Conservation (phyloP, 441 rosid genomes). For the Gossypium davidsonii region DNA sequence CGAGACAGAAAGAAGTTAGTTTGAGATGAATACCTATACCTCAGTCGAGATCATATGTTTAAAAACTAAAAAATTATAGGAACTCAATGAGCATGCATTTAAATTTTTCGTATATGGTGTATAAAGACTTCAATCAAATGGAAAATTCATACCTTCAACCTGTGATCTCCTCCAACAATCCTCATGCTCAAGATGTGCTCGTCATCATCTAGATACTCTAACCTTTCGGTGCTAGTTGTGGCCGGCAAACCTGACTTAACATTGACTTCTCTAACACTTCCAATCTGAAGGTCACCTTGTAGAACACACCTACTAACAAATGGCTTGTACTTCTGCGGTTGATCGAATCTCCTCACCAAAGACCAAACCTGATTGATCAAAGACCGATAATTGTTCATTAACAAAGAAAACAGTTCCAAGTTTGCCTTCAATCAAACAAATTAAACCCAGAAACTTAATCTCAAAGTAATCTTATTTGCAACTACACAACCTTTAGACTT, state of each 20-base stretch:
- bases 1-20: not conserved
- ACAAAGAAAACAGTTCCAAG: not conserved
- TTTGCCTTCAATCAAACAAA: not conserved
- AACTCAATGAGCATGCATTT: not conserved
- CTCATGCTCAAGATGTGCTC: constrained; percentile 78
- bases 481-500: not conserved
- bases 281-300: constrained; percentile 69
- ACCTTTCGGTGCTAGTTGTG: constrained; percentile 75
- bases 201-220: constrained; percentile 82
- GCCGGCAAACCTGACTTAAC: constrained; percentile 94
- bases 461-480: not conserved
- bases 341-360: constrained; percentile 79
- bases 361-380: constrained; percentile 66
- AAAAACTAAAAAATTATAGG: not conserved
- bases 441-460: not conserved
- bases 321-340: constrained; percentile 90
- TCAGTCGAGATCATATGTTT: not conserved
- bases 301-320: constrained; percentile 75
- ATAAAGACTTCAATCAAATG: not conserved
- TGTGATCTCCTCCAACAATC: constrained; percentile 88
- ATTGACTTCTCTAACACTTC: constrained; percentile 82
- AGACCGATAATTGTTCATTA: not conserved
- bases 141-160: constrained; percentile 56
- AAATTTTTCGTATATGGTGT: not conserved
- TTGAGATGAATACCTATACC: not conserved